phyloP scores from a whole-genome alignment of 176 grass and related monocot species.

The Eragrostis nindensis region DNA sequence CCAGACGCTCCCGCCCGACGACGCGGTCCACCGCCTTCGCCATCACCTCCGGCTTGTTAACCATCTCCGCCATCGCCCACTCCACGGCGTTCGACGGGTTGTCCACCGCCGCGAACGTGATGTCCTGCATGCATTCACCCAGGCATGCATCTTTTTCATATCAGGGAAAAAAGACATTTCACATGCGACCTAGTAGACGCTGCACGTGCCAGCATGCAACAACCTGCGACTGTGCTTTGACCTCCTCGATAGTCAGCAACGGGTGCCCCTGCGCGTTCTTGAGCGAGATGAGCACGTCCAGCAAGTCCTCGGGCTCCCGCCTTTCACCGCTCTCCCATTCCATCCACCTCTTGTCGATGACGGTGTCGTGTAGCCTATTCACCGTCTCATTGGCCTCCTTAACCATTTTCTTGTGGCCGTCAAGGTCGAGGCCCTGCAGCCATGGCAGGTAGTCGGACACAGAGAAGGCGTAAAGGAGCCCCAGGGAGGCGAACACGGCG shows the following conservation, averaged over 20 bases:
- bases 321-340: neutral
- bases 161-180: no score
- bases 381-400: neutral
- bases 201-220: no score
- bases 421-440: neutral
- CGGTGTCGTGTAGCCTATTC: neutral
- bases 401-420: neutral
- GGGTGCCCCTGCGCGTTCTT: neutral
- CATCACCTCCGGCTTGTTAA: slow-evolving; percentile 6
- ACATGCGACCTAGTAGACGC: no score
- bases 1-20: slow-evolving; percentile 17
- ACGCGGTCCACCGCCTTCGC: slow-evolving; percentile 35
- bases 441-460: neutral
- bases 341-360: neutral
- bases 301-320: neutral
- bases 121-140: neutral
- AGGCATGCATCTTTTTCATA: no score
- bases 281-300: neutral
- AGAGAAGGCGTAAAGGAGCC: neutral
- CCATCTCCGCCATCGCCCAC: slow-evolving; percentile 35
- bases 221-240: neutral
- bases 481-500: neutral
- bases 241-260: neutral
- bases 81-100: slow-evolving; percentile 34
- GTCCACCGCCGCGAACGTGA: slow-evolving; percentile 22